phyloP scores from a whole-genome alignment of 2,329 filamentous ascomycete genomes.

The Colletotrichum sp. region DNA sequence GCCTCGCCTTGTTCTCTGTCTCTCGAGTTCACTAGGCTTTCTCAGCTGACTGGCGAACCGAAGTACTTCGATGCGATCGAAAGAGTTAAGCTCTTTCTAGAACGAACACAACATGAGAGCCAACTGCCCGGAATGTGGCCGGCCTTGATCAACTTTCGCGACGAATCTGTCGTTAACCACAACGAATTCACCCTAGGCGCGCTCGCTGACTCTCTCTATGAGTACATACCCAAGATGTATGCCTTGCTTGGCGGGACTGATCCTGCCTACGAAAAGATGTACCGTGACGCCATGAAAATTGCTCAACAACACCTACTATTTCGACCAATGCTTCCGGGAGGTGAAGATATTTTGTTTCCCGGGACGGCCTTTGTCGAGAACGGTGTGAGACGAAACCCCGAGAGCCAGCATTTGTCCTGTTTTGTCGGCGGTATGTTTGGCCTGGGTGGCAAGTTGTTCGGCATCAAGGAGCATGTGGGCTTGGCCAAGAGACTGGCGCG shows the following conservation, averaged over 20 bases:
- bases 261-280: slow-evolving; percentile 60
- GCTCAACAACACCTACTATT: slow-evolving; percentile 65
- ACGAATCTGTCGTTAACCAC: slow-evolving; percentile 40
- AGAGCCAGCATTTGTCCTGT: slow-evolving; percentile 53
- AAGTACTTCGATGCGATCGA: slow-evolving; percentile 79
- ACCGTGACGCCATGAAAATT: slow-evolving; percentile 59
- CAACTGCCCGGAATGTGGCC: slow-evolving; percentile 78
- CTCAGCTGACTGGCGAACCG: slow-evolving; percentile 72
- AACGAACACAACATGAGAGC: slow-evolving; percentile 69
- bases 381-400: slow-evolving; percentile 26
- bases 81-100: slow-evolving; percentile 70
- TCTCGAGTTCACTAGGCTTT: slow-evolving; percentile 75
- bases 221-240: slow-evolving; percentile 49
- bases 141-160: slow-evolving; percentile 63
- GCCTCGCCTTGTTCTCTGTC: slow-evolving; percentile 67
- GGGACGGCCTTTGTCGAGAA: slow-evolving; percentile 35
- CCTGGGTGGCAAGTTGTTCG: slow-evolving; percentile 50
- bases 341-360: slow-evolving; percentile 64
- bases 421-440: slow-evolving; percentile 58
- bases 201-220: slow-evolving; percentile 45
- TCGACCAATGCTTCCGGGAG: slow-evolving; percentile 67
- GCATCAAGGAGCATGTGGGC: slow-evolving; percentile 44
- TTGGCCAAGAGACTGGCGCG: slow-evolving; percentile 49
- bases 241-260: slow-evolving; percentile 62
- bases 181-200: slow-evolving; percentile 41